Evolutionary conservation across 2,329 filamentous ascomycete genomes (phyloP).

Genomic region (Alternaria sp.): DNA sequence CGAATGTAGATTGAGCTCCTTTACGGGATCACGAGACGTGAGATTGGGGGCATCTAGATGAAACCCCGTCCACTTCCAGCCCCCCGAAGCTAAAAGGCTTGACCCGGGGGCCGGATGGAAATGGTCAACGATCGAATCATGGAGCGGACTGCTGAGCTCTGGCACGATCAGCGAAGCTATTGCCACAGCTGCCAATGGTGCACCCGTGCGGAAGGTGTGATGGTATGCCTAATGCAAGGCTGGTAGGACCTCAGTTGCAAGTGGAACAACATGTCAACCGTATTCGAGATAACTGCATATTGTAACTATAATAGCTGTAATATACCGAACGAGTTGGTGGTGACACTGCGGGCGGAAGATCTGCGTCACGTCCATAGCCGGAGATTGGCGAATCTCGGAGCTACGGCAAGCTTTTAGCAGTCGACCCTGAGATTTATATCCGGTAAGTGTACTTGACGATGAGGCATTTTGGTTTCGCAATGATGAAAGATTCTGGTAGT

Average conservation of each 20-base stretch:
- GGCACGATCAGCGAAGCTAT: background rate
- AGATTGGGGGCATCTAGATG: slow-evolving; percentile 34
- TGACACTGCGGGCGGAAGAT: background rate
- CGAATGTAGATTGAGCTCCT: slow-evolving; percentile 14
- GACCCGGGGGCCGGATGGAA: background rate
- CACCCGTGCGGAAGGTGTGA: background rate
- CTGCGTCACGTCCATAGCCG: background rate
- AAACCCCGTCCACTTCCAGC: slow-evolving; percentile 23
- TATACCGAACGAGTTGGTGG: slow-evolving; percentile 1
- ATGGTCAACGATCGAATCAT: background rate
- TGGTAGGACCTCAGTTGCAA: background rate
- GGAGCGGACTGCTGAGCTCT: background rate
- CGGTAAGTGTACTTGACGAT: background rate
- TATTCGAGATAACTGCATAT: slow-evolving; percentile 13
- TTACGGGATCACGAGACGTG: slow-evolving; percentile 6
- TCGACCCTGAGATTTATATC: background rate
- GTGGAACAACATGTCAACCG: background rate
- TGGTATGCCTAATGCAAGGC: background rate
- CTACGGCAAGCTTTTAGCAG: background rate
- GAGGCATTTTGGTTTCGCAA: background rate
- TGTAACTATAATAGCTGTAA: background rate
- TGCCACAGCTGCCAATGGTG: background rate
- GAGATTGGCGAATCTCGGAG: background rate
- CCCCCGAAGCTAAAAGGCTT: background rate
- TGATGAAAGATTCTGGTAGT: background rate